phyloP scores from a whole-genome alignment of 768 basidiomycete genomes.

The Mycena capillaripes region DNA sequence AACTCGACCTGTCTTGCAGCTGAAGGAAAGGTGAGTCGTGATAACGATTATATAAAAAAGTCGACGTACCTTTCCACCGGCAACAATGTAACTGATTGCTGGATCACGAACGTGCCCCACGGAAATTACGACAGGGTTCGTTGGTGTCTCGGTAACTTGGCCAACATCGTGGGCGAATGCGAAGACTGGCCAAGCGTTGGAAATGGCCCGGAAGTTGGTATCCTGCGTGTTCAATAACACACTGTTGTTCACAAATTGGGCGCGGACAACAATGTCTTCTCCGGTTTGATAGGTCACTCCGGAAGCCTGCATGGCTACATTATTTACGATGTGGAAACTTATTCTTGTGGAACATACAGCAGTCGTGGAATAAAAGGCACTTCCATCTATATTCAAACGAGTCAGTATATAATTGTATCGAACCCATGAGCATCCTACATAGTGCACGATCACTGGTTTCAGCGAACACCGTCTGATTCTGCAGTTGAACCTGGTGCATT shows the following conservation, averaged over 20 bases:
- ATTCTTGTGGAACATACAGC: conserved; percentile 50
- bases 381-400: conserved; percentile 62
- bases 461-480: conserved; percentile 56
- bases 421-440: conserved; percentile 51
- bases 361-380: conserved; percentile 68
- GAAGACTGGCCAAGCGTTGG: conserved; percentile 74
- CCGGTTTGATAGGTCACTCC: conserved; percentile 72
- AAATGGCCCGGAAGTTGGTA: conserved; percentile 68
- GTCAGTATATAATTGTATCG: conserved; percentile 28
- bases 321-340: conserved; percentile 6
- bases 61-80: conserved; percentile 51
- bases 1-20: conserved; percentile 44
- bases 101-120: conserved; percentile 68
- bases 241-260: conserved; percentile 70
- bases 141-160: conserved; percentile 49
- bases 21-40: background rate
- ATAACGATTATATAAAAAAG: too few relatives aligned
- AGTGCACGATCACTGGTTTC: conserved; percentile 72
- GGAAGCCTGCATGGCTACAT: conserved; percentile 47
- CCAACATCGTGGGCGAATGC: conserved; percentile 71
- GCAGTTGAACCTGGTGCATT: conserved; percentile 71
- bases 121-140: conserved; percentile 53
- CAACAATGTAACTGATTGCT: conserved; percentile 59
- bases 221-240: conserved; percentile 64
- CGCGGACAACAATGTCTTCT: conserved; percentile 65